Base-by-base conservation (phyloP, 2,329 filamentous ascomycete genomes). In the Calcarisporium arbuscula region DNA sequence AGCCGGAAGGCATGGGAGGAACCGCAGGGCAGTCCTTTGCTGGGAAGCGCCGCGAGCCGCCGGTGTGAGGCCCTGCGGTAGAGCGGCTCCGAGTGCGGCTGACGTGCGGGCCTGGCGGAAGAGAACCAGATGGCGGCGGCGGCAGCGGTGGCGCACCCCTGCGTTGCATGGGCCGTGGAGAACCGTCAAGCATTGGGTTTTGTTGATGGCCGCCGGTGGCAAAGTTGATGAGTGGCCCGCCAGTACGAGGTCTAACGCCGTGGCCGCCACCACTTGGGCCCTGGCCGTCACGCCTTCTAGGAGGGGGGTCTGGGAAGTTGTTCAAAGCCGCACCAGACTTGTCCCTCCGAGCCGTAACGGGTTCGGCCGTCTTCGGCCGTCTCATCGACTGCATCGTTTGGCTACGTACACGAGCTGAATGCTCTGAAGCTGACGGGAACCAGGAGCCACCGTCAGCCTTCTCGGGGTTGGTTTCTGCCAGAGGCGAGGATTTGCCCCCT, bases 241-340 rank as follows among this genome's bases (percentile, higher is more conserved):
- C 45, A 5, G 43, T 32, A 1, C 61, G 56, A 5, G 58, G 57
- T 10, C 56, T 60, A n/a, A 69, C 56, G 15, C 64, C 66, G 28
- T 59, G 61, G 5, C 74, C 76, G 11, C 31, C 31, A 15, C 28
- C 29, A 23, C n/a, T 16, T 10, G 14, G 22, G 8, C 18, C 20
- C 14, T 69, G 70, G 12, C 69, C 65, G 31, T 72, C 70, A 30
- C 64, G 65, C 34, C 64, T 57, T 49, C 70, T 69, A 53, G 80
- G 68, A 53, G 80, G 68, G 14, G 80, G 80, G 41, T 83, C 79
- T 32, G 71, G 67, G 49, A 80, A 82, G 31, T 68, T 65, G 0
- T 77, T 50, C 22, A 45, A 79, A 9, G 39, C 39, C 26, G 30
- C 26, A 10, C 34, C 22, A 6, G 40, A 41, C n/a, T n/a, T n/a